Conservation (phyloP, 1,139 yeast genomes). For the Geotrichum carabidarum region DNA sequence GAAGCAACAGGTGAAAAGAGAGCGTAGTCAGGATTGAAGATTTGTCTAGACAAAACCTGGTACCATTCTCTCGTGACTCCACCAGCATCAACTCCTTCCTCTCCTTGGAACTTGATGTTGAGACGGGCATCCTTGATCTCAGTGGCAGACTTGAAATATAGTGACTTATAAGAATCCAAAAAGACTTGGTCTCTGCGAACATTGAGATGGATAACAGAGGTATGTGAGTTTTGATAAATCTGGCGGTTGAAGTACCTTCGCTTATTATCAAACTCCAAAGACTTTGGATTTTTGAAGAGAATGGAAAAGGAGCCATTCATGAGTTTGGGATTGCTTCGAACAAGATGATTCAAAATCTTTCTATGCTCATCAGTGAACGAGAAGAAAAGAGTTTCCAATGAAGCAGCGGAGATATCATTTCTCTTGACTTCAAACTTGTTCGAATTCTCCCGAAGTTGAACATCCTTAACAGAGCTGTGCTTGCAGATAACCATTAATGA, state of each 20-base stretch:
- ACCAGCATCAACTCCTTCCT: conserved; percentile 97
- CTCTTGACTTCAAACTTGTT: conserved; percentile 57
- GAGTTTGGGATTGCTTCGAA: conserved; percentile 80
- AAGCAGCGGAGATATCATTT: conserved; percentile 66
- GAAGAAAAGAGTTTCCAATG: conserved; percentile 74
- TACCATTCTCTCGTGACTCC: conserved; percentile 98
- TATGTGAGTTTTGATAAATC: conserved; percentile 31
- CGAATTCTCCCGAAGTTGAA: conserved; percentile 39
- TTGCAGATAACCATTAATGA: conserved; percentile 94
- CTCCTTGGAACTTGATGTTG: conserved; percentile 82
- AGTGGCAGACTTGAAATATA: conserved; percentile 73
- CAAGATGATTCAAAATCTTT: conserved; percentile 86
- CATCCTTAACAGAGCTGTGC: conserved; percentile 67
- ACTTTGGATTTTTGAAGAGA: conserved; percentile 82
- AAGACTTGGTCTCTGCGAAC: conserved; percentile 89
- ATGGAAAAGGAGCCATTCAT: conserved; percentile 96
- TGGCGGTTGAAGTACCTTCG: conserved; percentile 77
- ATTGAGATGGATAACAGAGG: conserved; percentile 53
- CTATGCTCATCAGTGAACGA: conserved; percentile 88
- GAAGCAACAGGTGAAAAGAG: conserved; percentile 87
- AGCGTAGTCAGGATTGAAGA: conserved; percentile 96
- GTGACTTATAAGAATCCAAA: conserved; percentile 78
- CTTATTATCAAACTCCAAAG: conserved; percentile 92
- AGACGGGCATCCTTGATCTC: conserved; percentile 71
- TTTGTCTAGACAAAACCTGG: conserved; percentile 87